These are phyloP conservation scores for Ichthyophonus hoferi DNA, from an alignment of 208 protist genomes.

Conservation along the genomic window DNA sequence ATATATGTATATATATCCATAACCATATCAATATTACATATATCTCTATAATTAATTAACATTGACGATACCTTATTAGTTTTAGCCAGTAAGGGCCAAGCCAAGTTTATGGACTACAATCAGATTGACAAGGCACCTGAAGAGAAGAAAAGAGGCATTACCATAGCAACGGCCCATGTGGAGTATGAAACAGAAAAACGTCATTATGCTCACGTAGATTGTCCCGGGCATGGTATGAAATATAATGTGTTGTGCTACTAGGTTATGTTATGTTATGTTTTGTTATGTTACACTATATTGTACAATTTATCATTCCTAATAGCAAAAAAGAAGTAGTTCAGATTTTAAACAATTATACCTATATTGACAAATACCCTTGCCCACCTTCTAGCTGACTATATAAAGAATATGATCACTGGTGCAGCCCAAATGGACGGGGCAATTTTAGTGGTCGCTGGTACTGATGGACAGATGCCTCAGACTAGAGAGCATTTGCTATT, in stretches of 20 bases:
- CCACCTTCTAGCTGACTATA: slow-evolving; percentile 76
- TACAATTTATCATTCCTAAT: too few species aligned
- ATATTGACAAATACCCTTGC: too few species aligned
- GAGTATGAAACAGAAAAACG: slow-evolving; percentile 73
- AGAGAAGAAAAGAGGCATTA: slow-evolving; percentile 76
- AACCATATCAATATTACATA: background rate
- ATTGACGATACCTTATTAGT: too few species aligned
- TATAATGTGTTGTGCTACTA: too few species aligned
- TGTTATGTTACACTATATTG: too few species aligned
- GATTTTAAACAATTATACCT: too few species aligned
- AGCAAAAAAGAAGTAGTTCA: too few species aligned
- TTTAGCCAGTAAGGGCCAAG: slow-evolving; percentile 19
- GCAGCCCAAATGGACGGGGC: slow-evolving; percentile 76
- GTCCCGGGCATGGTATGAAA: slow-evolving; percentile 80
- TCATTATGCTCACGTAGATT: slow-evolving; percentile 82
- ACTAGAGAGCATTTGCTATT: slow-evolving; percentile 98
- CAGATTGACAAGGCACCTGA: slow-evolving; percentile 78
- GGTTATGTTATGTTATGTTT: too few species aligned
- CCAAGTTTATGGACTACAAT: slow-evolving; percentile 66
- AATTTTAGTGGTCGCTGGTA: slow-evolving; percentile 75
- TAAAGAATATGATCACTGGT: slow-evolving; percentile 79
- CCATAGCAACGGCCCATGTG: slow-evolving; percentile 73
- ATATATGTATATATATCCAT: background rate
- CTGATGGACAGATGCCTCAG: slow-evolving; percentile 95
- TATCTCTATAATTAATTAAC: too few species aligned